Evolutionary conservation across 371 early-diverging fungal genomes (phyloP).

Genomic region (Zopfochytrium polystomum): DNA sequence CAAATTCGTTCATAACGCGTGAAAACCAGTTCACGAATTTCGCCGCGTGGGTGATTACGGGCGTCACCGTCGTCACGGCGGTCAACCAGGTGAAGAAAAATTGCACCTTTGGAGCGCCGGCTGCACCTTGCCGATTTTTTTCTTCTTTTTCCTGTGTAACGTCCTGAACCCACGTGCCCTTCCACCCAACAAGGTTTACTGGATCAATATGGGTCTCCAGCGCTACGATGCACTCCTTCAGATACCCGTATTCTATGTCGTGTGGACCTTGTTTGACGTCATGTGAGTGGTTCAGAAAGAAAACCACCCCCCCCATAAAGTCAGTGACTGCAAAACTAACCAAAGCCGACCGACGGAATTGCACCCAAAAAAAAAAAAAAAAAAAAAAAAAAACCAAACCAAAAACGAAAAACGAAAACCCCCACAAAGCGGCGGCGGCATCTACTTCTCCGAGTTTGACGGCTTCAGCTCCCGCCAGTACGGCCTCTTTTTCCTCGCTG

Average conservation of each 20-base stretch:
- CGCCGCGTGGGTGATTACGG: slow-evolving; percentile 67
- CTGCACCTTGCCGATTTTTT: slow-evolving; percentile 1
- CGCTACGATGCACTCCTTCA: slow-evolving; percentile 83
- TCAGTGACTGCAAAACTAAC: neutral
- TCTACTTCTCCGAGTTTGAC: slow-evolving; percentile 80
- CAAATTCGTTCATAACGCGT: slow-evolving; percentile 58
- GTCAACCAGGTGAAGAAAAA: slow-evolving; percentile 80
- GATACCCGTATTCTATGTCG: slow-evolving; percentile 80
- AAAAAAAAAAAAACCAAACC: no score
- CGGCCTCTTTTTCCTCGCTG: slow-evolving; percentile 62
- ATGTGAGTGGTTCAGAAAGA: slow-evolving; percentile 13
- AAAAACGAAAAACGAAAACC: slow-evolving; percentile 40
- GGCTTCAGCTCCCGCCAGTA: slow-evolving; percentile 65
- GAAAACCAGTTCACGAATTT: slow-evolving; percentile 68
- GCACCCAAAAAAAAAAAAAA: no score
- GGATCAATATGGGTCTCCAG: slow-evolving; percentile 64
- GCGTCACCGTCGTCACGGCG: slow-evolving; percentile 69
- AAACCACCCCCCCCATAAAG: neutral
- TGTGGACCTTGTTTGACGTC: slow-evolving; percentile 64
- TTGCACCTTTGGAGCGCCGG: slow-evolving; percentile 35
- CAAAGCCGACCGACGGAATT: no score
- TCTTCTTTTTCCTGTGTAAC: no score
- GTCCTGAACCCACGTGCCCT: no score
- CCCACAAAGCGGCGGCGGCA: slow-evolving; percentile 74
- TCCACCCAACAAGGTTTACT: slow-evolving; percentile 19